phyloP scores from a whole-genome alignment of 75 land plant genomes.

The Cryptomeria japonica region DNA sequence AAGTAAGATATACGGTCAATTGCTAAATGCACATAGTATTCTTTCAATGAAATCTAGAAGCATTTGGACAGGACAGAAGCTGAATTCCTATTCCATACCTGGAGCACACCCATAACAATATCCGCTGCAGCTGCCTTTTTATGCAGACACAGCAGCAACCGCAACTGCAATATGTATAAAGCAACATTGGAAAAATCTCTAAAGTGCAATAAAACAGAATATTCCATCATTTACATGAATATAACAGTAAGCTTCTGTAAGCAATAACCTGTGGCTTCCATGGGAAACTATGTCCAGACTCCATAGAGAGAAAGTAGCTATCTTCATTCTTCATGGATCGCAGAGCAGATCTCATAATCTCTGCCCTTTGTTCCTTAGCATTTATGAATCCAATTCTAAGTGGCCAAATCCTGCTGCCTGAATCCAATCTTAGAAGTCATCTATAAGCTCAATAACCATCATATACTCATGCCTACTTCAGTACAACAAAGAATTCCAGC shows the following conservation, averaged over 20 bases:
- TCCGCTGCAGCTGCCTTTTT: slow-evolving; percentile 50
- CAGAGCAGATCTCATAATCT: slow-evolving; percentile 36
- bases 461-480: slow-evolving; percentile 6
- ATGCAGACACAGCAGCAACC: slow-evolving; percentile 53
- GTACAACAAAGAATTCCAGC: neutral
- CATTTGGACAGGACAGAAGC: neutral
- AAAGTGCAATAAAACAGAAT: neutral
- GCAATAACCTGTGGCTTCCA: neutral
- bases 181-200: slow-evolving; percentile 6
- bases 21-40: neutral
- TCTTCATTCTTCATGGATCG: slow-evolving; percentile 25
- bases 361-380: slow-evolving; percentile 20
- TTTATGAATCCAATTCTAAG: slow-evolving; percentile 45
- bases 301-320: slow-evolving; percentile 55
- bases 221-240: neutral
- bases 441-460: slow-evolving; percentile 8
- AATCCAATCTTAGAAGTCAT: neutral
- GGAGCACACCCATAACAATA: slow-evolving; percentile 55
- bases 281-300: slow-evolving; percentile 14
- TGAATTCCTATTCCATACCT: slow-evolving; percentile 30
- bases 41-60: neutral
- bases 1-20: neutral
- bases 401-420: slow-evolving; percentile 52
- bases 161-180: slow-evolving; percentile 21
- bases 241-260: neutral